A percentile compares a stretch with the other conserved stretches of the same genome.
These are phyloP conservation scores for Coemansia sp. DNA, from an alignment of 192 early-diverging fungal species.

Conservation along the genomic window DNA sequence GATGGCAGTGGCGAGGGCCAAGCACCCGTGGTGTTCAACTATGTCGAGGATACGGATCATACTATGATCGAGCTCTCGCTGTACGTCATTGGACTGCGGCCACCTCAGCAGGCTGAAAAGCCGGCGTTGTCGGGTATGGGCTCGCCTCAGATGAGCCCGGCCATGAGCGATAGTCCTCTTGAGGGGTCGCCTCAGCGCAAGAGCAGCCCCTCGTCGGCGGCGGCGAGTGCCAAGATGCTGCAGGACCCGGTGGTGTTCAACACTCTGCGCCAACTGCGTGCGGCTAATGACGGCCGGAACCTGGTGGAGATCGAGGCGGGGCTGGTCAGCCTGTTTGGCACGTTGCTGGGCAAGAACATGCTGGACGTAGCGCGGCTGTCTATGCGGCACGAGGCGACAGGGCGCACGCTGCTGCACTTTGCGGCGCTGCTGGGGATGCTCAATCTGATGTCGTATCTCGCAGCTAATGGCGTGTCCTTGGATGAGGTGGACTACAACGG, in stretches of 20 bases:
- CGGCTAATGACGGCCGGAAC: slow-evolving; percentile 23
- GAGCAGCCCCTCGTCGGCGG: neutral
- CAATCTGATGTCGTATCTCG: slow-evolving; percentile 50
- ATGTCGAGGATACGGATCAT: slow-evolving; percentile 76
- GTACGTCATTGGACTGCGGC: slow-evolving; percentile 83
- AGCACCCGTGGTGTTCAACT: slow-evolving; percentile 46
- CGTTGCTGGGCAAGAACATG: slow-evolving; percentile 20
- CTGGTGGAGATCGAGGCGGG: slow-evolving; percentile 38
- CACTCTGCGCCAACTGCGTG: slow-evolving; percentile 18
- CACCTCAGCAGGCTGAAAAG: slow-evolving; percentile 56
- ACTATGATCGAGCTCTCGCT: slow-evolving; percentile 90
- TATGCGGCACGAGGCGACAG: slow-evolving; percentile 35
- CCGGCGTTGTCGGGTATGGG: neutral
- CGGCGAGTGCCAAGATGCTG: slow-evolving; percentile 19
- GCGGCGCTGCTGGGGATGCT: slow-evolving; percentile 62
- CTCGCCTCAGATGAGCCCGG: slow-evolving; percentile 24
- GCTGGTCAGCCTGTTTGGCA: slow-evolving; percentile 31
- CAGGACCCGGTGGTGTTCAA: slow-evolving; percentile 14
- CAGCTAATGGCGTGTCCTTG: slow-evolving; percentile 50
- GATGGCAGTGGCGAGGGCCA: slow-evolving; percentile 5
- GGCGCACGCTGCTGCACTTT: slow-evolving; percentile 67
- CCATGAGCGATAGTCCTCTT: slow-evolving; percentile 22
- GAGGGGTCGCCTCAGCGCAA: slow-evolving; percentile 14
- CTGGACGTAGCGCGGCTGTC: slow-evolving; percentile 25
- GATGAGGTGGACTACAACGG: slow-evolving; percentile 65